A percentile compares a stretch with the other conserved stretches of the same genome.
Conservation (phyloP, 257 asterid species). For the Dorcoceras hygrometricum region DNA sequence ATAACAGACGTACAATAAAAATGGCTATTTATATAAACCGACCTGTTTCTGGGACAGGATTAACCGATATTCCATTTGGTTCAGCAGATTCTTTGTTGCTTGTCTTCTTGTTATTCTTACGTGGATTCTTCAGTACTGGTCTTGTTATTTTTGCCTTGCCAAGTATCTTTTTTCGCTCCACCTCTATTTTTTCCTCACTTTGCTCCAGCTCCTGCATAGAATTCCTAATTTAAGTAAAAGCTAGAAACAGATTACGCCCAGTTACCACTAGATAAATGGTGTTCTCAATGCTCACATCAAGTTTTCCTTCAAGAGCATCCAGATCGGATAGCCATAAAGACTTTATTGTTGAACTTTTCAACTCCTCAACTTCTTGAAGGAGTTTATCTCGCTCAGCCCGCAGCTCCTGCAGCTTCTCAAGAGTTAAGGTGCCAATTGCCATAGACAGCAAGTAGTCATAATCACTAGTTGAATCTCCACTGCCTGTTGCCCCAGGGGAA, state of each 20-base stretch:
- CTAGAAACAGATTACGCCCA: not conserved
- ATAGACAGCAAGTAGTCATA: conserved; percentile 82
- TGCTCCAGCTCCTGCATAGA: conserved; percentile 54
- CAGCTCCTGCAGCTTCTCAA: conserved; percentile 73
- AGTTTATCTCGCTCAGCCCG: conserved; percentile 67
- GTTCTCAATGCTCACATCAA: conserved; percentile 50
- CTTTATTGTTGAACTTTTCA: conserved; percentile 61
- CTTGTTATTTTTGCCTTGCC: conserved; percentile 32
- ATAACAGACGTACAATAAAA: not conserved
- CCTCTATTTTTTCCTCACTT: conserved; percentile 42
- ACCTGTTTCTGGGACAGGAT: conserved; percentile 49
- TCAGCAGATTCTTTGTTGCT: conserved; percentile 41
- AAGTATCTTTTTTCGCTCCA: conserved; percentile 32
- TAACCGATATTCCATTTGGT: conserved; percentile 51
- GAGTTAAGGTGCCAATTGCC: conserved; percentile 81
- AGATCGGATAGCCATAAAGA: conserved; percentile 79
- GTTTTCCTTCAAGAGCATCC: conserved; percentile 61
- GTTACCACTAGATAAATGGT: not conserved
- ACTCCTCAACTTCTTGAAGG: conserved; percentile 52
- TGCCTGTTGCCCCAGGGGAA: conserved; percentile 32
- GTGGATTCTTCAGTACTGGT: conserved; percentile 44
- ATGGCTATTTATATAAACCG: conserved; percentile 9
- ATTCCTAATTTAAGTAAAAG: conserved; percentile 4
- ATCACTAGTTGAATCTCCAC: conserved; percentile 65
- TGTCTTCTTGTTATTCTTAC: conserved; percentile 48